A percentile compares a stretch with the other conserved stretches of the same genome.
phyloP scores from a whole-genome alignment of 2,329 filamentous ascomycete genomes.

The Emergomyces orientalis region DNA sequence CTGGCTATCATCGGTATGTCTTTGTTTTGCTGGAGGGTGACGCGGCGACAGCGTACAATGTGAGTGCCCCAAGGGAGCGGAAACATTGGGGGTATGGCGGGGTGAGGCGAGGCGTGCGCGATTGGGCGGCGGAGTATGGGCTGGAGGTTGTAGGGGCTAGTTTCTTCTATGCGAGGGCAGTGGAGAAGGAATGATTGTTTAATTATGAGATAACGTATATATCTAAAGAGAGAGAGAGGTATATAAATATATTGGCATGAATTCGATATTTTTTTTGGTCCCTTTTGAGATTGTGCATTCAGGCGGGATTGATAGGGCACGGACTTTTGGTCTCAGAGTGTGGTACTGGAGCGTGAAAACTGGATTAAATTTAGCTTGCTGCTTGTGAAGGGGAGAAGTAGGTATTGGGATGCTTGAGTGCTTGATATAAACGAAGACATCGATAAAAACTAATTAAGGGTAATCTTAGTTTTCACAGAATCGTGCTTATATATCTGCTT shows the following conservation, averaged over 20 bases:
- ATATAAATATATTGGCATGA: background rate
- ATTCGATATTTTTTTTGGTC: background rate
- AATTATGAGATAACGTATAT: background rate
- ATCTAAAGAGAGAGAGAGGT: background rate
- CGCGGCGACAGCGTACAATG: slow-evolving; percentile 24
- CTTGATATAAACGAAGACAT: background rate
- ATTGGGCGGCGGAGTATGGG: slow-evolving; percentile 25
- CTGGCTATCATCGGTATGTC: slow-evolving; percentile 50
- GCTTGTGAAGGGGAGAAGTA: background rate
- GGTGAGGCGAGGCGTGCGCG: slow-evolving; percentile 34
- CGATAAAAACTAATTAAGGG: background rate
- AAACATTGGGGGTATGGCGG: slow-evolving; percentile 48
- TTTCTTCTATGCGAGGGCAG: slow-evolving; percentile 22
- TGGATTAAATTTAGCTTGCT: background rate
- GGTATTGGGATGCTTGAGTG: background rate
- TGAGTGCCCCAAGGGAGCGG: slow-evolving; percentile 41
- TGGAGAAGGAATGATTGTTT: background rate
- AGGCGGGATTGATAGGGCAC: background rate
- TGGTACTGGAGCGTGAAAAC: background rate
- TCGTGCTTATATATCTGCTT: background rate
- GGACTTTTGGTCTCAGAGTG: background rate
- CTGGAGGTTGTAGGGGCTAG: slow-evolving; percentile 23
- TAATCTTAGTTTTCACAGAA: background rate
- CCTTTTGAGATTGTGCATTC: background rate
- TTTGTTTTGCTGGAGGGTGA: slow-evolving; percentile 42